Evolutionary conservation across 345 rosid genomes (phyloP), one percentile per base, ranked within the genome.

Genomic region (Salix brachista): DNA sequence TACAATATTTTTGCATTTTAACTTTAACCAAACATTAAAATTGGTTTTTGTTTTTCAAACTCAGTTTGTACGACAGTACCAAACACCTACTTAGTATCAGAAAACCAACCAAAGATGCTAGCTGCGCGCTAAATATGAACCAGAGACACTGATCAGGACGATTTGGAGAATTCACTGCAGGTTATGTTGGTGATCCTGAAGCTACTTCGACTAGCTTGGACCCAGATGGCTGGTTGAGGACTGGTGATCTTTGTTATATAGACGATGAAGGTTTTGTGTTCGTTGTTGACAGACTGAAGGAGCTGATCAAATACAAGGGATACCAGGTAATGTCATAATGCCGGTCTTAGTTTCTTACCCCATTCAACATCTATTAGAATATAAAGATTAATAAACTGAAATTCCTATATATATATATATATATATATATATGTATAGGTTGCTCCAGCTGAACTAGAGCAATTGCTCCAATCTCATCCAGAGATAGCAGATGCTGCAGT

Each of bases 401-500:
- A 52, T 52, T 18, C 0, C 23, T 19, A 19, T 18, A 23, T 7
- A 3, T 32, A 0, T 30, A 30, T 30, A 3, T 32, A 32, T 26
- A 28, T 28, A 28, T 28, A 28, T 70, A 23, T 77, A 6, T 6
- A 6, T 37, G 1, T 70, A 28, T 78, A 87, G 91, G 92, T 89
- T 48, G 83, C 89, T 71, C 91, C 88, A 11, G 91, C 92, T 75
- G 91, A 89, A 61, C 61, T 86, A 21, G 91, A 89, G 65, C 86
- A 86, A 65, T 39, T 88, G 79, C 80, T 87, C 28, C 85, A 78
- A 23, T 67, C 88, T 65, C 87, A 86, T 77, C 85, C 80, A 1
- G 84, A 85, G 50, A 86, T 89, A 66, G 79, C 74, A 26, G 92
- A 88, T 77, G 92, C 89, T 8, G 89, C 89, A 14, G 87, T 88